Conservation (phyloP, 164 flowering plant genomes). For the Berberis thunbergii region DNA sequence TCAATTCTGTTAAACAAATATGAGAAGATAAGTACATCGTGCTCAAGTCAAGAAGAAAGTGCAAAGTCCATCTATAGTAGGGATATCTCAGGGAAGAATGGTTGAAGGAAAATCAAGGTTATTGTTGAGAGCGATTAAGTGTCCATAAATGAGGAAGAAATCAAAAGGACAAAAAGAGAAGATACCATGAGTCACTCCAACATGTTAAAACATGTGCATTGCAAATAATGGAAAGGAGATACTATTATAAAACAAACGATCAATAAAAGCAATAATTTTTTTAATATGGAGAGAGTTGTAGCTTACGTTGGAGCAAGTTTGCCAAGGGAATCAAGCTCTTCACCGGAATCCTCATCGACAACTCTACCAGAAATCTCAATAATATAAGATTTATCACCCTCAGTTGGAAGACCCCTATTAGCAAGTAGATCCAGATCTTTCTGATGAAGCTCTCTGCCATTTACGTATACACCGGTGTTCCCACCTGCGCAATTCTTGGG, state of each 20-base stretch:
- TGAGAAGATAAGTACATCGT: background rate
- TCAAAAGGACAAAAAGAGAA: too few relatives aligned
- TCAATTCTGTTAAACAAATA: conserved; percentile 29
- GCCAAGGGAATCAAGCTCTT: conserved; percentile 77
- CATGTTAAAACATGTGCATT: too few relatives aligned
- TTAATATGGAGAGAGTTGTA: background rate
- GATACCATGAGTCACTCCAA: too few relatives aligned
- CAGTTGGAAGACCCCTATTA: conserved; percentile 70
- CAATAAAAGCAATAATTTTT: background rate
- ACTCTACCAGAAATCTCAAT: conserved; percentile 79
- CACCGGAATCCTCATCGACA: conserved; percentile 65
- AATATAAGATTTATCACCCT: conserved; percentile 51
- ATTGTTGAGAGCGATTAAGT: too few relatives aligned
- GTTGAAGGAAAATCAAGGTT: too few relatives aligned
- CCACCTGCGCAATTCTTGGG: conserved; percentile 76
- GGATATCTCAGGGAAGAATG: too few relatives aligned
- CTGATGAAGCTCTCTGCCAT: conserved; percentile 89
- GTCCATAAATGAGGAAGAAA: too few relatives aligned
- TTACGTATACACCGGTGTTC: conserved; percentile 65
- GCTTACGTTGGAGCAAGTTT: conserved; percentile 98
- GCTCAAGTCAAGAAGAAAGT: background rate
- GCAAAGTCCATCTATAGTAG: too few relatives aligned
- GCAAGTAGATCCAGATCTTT: conserved; percentile 79
- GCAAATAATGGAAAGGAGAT: background rate
- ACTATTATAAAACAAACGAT: background rate